Evolutionary conservation across 371 early-diverging fungal species (phyloP), one percentile per base, ranked within the genome.

Genomic region (Mucor irregularis): DNA sequence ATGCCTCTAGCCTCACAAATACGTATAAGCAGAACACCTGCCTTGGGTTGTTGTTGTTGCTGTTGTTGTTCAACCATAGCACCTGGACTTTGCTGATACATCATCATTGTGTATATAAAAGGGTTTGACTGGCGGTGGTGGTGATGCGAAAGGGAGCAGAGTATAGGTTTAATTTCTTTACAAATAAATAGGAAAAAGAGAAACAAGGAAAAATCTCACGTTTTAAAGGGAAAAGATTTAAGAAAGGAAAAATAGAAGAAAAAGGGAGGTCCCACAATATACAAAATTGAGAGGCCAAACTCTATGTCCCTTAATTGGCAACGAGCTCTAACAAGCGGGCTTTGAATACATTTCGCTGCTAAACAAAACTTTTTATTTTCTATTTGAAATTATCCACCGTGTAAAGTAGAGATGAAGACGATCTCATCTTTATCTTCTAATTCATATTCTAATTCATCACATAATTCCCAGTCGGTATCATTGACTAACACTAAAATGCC

Each of bases 401-500:
- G 97, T 46, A 98, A 72, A 30, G 98, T 98, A 33, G 94, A 94
- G 53, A 98, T 96, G 69, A 98, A 97, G 22, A 91, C 89, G 44
- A 98, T 88, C 34, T 80, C 78, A 66, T 96, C 96, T 26, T 79
- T 76, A 39, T 90, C 79, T 57, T 88, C 61, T 40, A 96, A 54
- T 53, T 78, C 74, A 65, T 95, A 95, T 39, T 93, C 89, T 19
- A 90, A 69, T 61, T 90, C 93, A 28, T 94, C 97, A 66, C 93
- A 93, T 33, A 98, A 76, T 66, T 97, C 99, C 97, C 97, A 98
- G 68, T 98, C 99, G 3, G 85, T 82, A 35, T 94, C 93, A 58
- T 98, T 98, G 44, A 97, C 87, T 38, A 98, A 74, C 6, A 97
- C 97, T 14, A 98, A 76, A 52, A 97, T 94, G 10, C 99, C 99